Evolutionary conservation across 2,329 filamentous ascomycete species (phyloP).

Genomic region (Arthrobotrys entomopaga): DNA sequence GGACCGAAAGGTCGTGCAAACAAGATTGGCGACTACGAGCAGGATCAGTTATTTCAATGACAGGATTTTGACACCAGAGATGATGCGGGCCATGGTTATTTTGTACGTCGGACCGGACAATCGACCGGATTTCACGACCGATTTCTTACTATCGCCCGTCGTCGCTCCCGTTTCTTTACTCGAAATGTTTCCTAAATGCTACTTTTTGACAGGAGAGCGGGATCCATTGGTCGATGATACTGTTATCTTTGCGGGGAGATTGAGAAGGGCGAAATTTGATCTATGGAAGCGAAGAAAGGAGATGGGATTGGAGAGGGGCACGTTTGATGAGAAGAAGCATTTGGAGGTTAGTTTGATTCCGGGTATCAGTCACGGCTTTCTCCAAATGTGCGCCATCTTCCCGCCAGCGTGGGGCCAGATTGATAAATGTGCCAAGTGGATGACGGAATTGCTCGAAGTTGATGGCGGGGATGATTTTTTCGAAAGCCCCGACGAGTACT

Average conservation of each 20-base stretch:
- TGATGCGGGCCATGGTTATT: conserved; percentile 99
- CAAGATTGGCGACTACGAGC: conserved; percentile 91
- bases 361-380: conserved; percentile 90
- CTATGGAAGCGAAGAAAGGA: conserved; percentile 64
- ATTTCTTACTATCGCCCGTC: conserved; percentile 89
- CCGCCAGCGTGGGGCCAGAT: conserved; percentile 91
- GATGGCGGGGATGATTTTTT: conserved; percentile 60
- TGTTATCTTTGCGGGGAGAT: conserved; percentile 88
- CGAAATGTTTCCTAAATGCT: conserved; percentile 89
- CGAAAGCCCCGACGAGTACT: conserved; percentile 33
- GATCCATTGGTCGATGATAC: conserved; percentile 97
- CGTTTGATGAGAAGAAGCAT: conserved; percentile 77
- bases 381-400: conserved; percentile 89
- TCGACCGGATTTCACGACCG: conserved; percentile 88
- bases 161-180: conserved; percentile 86
- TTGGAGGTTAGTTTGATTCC: conserved; percentile 87
- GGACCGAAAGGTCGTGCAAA: conserved; percentile 67
- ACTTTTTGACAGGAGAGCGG: conserved; percentile 92
- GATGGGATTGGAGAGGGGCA: conserved; percentile 67
- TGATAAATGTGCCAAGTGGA: conserved; percentile 80
- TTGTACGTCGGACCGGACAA: conserved; percentile 94
- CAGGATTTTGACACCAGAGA: conserved; percentile 90
- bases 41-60: conserved; percentile 99
- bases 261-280: conserved; percentile 80
- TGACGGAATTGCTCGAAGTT: conserved; percentile 75